Conservation (phyloP, 2,329 filamentous ascomycete genomes). For the Capronia americana region DNA sequence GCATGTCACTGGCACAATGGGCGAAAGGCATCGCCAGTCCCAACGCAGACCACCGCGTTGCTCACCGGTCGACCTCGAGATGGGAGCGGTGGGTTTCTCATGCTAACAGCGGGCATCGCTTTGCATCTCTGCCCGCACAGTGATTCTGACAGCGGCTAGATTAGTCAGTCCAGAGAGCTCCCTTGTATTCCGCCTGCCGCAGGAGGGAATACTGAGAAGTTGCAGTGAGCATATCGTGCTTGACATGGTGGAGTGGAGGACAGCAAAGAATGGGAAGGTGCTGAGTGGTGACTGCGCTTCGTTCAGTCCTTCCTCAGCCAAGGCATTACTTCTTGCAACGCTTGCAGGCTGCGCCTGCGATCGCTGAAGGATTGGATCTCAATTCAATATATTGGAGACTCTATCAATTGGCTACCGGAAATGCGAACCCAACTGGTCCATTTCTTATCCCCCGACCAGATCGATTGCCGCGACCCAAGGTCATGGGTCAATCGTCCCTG, state of each 20-base stretch:
- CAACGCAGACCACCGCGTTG: not conserved
- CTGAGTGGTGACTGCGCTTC: not conserved
- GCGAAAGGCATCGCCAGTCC: not conserved
- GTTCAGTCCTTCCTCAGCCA: not conserved
- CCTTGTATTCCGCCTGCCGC: not conserved
- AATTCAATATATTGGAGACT: constrained; percentile 22
- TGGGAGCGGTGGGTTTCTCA: not conserved
- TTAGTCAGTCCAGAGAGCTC: constrained; percentile 23
- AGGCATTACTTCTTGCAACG: not conserved
- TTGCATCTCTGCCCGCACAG: not conserved
- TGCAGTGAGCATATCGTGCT: not conserved
- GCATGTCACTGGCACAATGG: not conserved
- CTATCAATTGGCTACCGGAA: constrained; percentile 33
- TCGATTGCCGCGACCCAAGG: constrained; percentile 13
- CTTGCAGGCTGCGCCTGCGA: not conserved
- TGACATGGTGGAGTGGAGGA: not conserved
- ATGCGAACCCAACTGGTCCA: constrained; percentile 20
- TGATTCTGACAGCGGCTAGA: constrained; percentile 32
- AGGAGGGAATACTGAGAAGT: not conserved
- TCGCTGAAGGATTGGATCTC: not conserved
- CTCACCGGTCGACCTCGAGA: not conserved
- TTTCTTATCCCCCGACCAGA: constrained; percentile 6
- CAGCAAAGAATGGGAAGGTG: not conserved
- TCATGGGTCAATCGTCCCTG: constrained; percentile 12
- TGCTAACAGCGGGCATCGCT: not conserved